Percentiles rank a stretch among this genome's conserved stretches.
Evolutionary conservation across 305 asterid genomes (phyloP).

Genomic region (Fraxinus floribunda): DNA sequence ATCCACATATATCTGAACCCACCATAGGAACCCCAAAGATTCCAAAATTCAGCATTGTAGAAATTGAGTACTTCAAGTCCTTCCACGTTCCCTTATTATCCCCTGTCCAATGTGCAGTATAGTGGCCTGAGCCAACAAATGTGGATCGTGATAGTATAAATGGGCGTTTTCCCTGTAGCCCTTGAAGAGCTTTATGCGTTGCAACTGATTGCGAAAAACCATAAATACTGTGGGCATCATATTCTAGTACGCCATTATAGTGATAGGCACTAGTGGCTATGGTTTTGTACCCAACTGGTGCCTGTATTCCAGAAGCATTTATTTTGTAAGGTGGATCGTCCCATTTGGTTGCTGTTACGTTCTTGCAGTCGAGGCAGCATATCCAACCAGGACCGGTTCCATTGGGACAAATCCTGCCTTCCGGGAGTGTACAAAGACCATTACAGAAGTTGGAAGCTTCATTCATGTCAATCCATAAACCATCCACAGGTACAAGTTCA

Average conservation of each 20-base stretch:
- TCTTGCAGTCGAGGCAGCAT: slow-evolving; percentile 9
- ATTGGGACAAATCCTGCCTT: slow-evolving; percentile 3
- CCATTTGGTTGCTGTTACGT: neutral
- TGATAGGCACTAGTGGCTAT: slow-evolving; percentile 7
- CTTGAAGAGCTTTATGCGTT: neutral
- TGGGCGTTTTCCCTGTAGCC: neutral
- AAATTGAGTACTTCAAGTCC: neutral
- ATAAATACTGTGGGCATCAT: slow-evolving; percentile 10
- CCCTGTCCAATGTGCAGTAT: neutral
- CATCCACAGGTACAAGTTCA: neutral
- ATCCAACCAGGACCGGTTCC: slow-evolving; percentile 1
- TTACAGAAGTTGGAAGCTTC: slow-evolving; percentile 1
- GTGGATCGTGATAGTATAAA: neutral
- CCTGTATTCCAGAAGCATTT: slow-evolving; percentile 1
- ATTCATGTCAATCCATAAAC: slow-evolving; percentile 10
- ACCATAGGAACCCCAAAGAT: slow-evolving; percentile 11
- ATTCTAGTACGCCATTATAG: neutral
- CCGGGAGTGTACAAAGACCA: neutral
- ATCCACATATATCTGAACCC: slow-evolving; percentile 8
- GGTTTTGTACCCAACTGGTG: slow-evolving; percentile 7
- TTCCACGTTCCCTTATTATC: slow-evolving; percentile 2
- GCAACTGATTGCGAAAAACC: neutral
- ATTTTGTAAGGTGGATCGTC: slow-evolving; percentile 3
- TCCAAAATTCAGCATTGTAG: slow-evolving; percentile 2
- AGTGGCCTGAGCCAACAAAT: slow-evolving; percentile 3